A percentile compares a stretch with the other conserved stretches of the same genome.
These are phyloP conservation scores for Nemophila menziesii DNA, from an alignment of 257 asterid genomes.

Conservation along the genomic window DNA sequence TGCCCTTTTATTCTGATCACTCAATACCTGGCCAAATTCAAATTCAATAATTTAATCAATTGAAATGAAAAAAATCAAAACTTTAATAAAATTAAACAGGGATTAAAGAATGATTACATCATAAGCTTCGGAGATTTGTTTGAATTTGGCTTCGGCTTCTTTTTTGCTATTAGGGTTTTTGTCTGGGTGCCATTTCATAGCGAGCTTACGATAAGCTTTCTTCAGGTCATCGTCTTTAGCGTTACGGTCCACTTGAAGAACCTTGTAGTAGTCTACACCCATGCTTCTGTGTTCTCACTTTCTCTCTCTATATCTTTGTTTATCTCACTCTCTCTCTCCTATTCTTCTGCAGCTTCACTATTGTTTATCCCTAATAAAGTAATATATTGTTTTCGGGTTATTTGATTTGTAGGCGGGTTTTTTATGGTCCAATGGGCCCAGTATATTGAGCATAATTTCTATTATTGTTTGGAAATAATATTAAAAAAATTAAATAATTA, in stretches of 20 bases:
- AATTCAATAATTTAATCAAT: no score
- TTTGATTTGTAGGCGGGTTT: background rate
- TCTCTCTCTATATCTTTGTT: background rate
- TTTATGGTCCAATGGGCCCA: no score
- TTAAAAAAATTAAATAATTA: no score
- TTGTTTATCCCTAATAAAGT: no score
- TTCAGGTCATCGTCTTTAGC: constrained; percentile 60
- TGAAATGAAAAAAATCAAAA: no score
- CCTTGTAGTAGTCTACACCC: constrained; percentile 59
- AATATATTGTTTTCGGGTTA: background rate
- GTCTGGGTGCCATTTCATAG: constrained; percentile 75
- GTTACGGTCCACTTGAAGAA: constrained; percentile 46
- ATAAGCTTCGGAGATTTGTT: constrained; percentile 63
- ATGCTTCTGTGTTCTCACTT: constrained; percentile 17
- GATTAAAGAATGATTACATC: constrained; percentile 24
- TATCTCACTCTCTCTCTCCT: background rate
- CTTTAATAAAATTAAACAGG: no score
- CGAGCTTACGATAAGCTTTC: constrained; percentile 56
- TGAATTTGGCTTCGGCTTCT: constrained; percentile 62
- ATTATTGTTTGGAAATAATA: no score
- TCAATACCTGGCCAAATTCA: constrained; percentile 29
- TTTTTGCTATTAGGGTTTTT: constrained; percentile 57
- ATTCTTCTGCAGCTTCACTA: no score
- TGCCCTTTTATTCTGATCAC: constrained; percentile 57
- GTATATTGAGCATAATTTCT: no score